Conservation (phyloP, 179 eudicot species). For the Beta lomatogona region DNA sequence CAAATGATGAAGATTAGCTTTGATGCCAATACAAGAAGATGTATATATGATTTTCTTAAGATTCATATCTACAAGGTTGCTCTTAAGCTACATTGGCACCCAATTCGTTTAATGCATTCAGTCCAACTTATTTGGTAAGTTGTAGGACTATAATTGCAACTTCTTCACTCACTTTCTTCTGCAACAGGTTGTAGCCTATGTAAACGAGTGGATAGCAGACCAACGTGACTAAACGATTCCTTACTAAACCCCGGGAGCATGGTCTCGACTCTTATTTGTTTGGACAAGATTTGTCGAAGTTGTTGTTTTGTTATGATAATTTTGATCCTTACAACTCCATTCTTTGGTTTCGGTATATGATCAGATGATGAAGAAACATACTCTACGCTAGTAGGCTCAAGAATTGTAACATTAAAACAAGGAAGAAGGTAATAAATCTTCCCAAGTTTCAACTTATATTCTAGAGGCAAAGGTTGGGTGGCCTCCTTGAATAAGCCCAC, state of each 20-base stretch:
- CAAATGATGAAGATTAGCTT: too few relatives aligned
- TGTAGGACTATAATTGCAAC: background rate
- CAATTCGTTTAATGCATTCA: background rate
- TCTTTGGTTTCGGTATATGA: background rate
- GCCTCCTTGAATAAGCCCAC: conserved; percentile 45
- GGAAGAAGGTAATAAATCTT: conserved; percentile 45
- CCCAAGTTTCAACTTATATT: conserved; percentile 40
- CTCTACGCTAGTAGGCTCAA: background rate
- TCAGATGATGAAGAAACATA: background rate
- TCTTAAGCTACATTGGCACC: too few relatives aligned
- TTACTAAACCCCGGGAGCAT: conserved; percentile 16
- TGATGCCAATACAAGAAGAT: too few relatives aligned
- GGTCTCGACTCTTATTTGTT: conserved; percentile 32
- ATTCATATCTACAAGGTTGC: too few relatives aligned
- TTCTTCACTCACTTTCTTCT: conserved; percentile 1
- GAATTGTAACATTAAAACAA: background rate
- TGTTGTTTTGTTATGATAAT: conserved; percentile 59
- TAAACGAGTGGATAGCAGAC: background rate
- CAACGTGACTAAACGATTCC: background rate
- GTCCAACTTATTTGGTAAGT: background rate
- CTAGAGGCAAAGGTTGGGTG: conserved; percentile 42
- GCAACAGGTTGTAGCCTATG: background rate
- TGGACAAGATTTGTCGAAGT: conserved; percentile 41
- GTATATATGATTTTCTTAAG: too few relatives aligned
- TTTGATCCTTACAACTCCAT: conserved; percentile 46